Base-by-base conservation (phyloP, 2,329 filamentous ascomycete genomes). In the Calcarisporium arbuscula region DNA sequence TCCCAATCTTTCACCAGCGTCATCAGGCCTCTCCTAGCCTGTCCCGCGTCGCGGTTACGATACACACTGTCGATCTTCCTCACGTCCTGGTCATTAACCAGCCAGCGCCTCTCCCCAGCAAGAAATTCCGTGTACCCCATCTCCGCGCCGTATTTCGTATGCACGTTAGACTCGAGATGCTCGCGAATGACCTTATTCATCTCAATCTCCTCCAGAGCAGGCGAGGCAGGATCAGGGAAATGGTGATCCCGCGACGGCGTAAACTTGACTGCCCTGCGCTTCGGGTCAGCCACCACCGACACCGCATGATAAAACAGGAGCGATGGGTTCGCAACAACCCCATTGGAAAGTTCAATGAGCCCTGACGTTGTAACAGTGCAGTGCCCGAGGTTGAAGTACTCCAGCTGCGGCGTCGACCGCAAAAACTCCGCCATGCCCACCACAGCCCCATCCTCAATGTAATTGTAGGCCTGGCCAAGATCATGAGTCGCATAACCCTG, bases 401-500 rank as follows among this genome's bases (percentile, higher is more conserved):
- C 45, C 6, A 72, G 50, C 8, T 40, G 39, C 8, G 51, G 43
- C 14, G 52, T 49, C 5, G 48, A 46, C 11, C 39, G 41, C 32
- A 70, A 38, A 14, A 70, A 45, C 11, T 46, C 39, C 22, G 45
- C 40, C 8, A 71, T 50, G 16, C 56, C 43, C 3, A 49, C 39
- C 4, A 60, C 49, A 14, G 54, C 51, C 5, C 27, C 51, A 38
- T 67, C 62, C 19, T 62, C 59, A 27, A 71, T 53, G 49, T 59
- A 70, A 39, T 71, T 72, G 52, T 65, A 70, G 19, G 62, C 62
- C 46, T 61, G 57, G 19, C 52, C 52, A 2, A 68, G 58, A 38
- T 70, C 67, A 19, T 60, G 45, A 9, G 67, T 71, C n/a, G 61
- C 58, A 45, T 61, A 70, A 15, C 58, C 60, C 45, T 70, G 67